Percentiles rank a stretch among this genome's conserved stretches.
These are phyloP conservation scores for Arabis alpina DNA, from an alignment of 345 rosid species.

Conservation along the genomic window DNA sequence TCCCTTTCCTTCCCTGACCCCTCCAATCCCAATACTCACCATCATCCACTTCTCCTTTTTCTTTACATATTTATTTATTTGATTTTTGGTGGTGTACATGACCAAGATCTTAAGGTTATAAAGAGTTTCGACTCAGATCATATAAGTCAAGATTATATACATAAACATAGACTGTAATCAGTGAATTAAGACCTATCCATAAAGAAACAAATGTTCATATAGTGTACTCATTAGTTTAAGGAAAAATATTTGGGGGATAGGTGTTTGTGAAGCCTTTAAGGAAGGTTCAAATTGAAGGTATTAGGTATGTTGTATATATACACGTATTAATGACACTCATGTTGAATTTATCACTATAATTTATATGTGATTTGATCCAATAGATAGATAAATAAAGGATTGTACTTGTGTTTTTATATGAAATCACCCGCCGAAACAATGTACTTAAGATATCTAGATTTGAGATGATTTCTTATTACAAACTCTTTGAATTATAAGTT, in stretches of 20 bases:
- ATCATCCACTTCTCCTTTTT: slow-evolving; percentile 33
- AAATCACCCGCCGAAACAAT: neutral
- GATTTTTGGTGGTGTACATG: slow-evolving; percentile 24
- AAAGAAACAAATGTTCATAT: neutral
- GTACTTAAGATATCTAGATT: too few species aligned
- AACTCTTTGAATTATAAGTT: too few species aligned
- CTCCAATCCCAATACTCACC: slow-evolving; percentile 44
- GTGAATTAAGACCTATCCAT: neutral
- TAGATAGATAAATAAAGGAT: neutral
- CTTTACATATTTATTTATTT: neutral
- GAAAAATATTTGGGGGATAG: neutral
- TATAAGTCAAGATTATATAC: slow-evolving; percentile 4
- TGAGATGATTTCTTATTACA: too few species aligned
- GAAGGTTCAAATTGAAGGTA: neutral
- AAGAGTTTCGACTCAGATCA: slow-evolving; percentile 8
- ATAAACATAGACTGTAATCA: neutral
- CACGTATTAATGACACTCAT: neutral
- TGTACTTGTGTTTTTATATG: neutral
- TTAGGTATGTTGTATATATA: neutral
- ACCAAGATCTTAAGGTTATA: slow-evolving; percentile 24
- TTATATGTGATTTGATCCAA: neutral
- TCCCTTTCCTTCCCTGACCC: slow-evolving; percentile 46
- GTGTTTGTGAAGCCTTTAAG: neutral
- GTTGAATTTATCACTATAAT: neutral
- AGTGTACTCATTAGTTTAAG: neutral